These are phyloP conservation scores for Cinnamomum micranthum DNA, from an alignment of 164 flowering plant species.

Conservation along the genomic window DNA sequence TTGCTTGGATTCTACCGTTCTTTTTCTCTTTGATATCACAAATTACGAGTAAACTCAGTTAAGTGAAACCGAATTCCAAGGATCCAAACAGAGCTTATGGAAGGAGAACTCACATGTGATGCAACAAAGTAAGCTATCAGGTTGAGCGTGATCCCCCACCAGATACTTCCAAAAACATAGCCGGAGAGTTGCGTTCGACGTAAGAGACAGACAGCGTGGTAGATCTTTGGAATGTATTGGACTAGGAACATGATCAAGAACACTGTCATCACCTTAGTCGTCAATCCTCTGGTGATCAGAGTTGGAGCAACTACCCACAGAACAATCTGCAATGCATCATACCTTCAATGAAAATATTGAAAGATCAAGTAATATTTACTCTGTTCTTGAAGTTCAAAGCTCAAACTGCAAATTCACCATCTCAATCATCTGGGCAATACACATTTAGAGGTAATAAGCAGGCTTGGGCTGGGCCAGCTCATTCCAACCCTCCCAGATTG, in stretches of 20 bases:
- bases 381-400: too few species aligned
- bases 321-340: conserved; percentile 53
- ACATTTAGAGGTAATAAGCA: too few species aligned
- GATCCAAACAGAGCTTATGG: neutral
- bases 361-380: too few species aligned
- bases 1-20: too few species aligned
- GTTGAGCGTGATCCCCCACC: conserved; percentile 98
- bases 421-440: too few species aligned
- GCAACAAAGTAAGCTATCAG: conserved; percentile 88
- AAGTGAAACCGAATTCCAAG: neutral
- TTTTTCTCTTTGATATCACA: too few species aligned
- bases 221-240: conserved; percentile 88
- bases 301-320: conserved; percentile 74
- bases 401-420: too few species aligned
- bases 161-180: conserved; percentile 83
- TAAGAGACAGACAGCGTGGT: conserved; percentile 70
- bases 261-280: conserved; percentile 71
- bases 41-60: too few species aligned
- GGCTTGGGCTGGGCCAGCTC: too few species aligned
- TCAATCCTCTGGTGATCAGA: conserved; percentile 50
- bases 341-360: neutral
- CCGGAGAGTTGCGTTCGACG: conserved; percentile 84
- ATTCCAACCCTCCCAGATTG: too few species aligned
- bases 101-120: conserved; percentile 57
- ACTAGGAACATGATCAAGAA: conserved; percentile 64